Conservation (phyloP, 164 flowering plant genomes). For the Umbilicus rupestris region DNA sequence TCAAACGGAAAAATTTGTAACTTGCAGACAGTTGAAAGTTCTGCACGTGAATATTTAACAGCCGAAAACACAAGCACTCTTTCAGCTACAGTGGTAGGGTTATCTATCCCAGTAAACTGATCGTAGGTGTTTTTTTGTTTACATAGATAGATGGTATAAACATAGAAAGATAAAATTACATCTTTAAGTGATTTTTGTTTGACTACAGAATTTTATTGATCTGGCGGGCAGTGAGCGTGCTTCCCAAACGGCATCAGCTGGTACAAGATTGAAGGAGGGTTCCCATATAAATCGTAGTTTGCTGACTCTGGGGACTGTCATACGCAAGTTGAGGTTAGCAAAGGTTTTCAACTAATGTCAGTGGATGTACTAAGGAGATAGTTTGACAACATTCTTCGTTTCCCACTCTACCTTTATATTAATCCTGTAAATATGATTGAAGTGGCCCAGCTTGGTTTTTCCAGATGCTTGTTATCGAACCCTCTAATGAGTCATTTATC, state of each 20-base stretch:
- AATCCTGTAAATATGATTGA: too few relatives aligned
- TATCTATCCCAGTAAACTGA: background rate
- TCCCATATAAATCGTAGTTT: constrained; percentile 60
- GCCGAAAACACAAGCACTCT: constrained; percentile 27
- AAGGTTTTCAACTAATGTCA: background rate
- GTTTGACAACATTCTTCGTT: too few relatives aligned
- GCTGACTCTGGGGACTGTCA: constrained; percentile 54
- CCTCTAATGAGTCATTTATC: too few relatives aligned
- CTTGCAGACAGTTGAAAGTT: constrained; percentile 37
- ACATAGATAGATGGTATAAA: background rate
- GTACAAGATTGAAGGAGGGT: constrained; percentile 57
- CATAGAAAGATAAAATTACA: background rate
- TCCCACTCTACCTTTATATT: too few relatives aligned
- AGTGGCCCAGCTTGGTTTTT: too few relatives aligned
- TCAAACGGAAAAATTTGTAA: background rate
- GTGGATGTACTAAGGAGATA: too few relatives aligned
- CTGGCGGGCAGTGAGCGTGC: constrained; percentile 70
- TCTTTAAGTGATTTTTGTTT: background rate
- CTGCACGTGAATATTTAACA: constrained; percentile 25
- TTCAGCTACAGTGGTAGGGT: constrained; percentile 35
- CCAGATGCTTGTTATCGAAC: too few relatives aligned
- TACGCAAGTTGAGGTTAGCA: constrained; percentile 51
- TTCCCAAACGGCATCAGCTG: constrained; percentile 49
- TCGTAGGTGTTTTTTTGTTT: background rate
- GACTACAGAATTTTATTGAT: constrained; percentile 49